Percentiles rank a stretch among this genome's conserved stretches.
phyloP scores from a whole-genome alignment of 169 alveolate genomes.

The Plasmodium berghei region DNA sequence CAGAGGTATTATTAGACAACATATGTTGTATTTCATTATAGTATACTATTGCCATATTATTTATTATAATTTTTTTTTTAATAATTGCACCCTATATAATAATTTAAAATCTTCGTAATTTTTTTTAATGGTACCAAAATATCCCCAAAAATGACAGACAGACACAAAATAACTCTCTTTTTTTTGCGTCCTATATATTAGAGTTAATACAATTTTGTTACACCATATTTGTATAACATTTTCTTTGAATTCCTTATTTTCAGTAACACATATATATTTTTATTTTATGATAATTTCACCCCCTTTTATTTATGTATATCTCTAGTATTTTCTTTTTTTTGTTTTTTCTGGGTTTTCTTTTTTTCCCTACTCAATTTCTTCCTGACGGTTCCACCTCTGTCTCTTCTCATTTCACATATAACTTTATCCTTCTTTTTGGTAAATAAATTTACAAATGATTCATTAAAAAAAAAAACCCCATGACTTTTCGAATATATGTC shows the following conservation, averaged over 20 bases:
- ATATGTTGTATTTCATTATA: too few relatives aligned
- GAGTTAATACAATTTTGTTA: too few relatives aligned
- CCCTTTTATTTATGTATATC: constrained; percentile 33
- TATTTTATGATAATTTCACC: not conserved
- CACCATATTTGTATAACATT: not conserved
- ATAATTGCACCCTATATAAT: too few relatives aligned
- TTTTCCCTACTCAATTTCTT: constrained; percentile 73
- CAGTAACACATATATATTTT: not conserved
- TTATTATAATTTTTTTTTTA: too few relatives aligned
- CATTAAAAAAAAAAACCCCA: constrained; percentile 20
- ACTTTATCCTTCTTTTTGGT: constrained; percentile 9
- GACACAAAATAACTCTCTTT: not conserved
- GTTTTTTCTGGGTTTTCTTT: constrained; percentile 73
- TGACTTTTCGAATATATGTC: not conserved
- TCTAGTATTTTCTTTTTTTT: constrained; percentile 50
- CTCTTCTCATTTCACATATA: constrained; percentile 72
- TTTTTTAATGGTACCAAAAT: too few relatives aligned
- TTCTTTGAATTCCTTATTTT: not conserved
- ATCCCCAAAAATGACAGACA: too few relatives aligned
- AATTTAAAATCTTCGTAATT: too few relatives aligned
- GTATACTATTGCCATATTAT: too few relatives aligned
- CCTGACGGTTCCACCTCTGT: constrained; percentile 77
- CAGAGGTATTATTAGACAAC: too few relatives aligned
- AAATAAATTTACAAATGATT: constrained; percentile 21
- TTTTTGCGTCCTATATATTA: not conserved